Evolutionary conservation across 495 filamentous ascomycete genomes (phyloP), one percentile per base, ranked within the genome.

Genomic region (Penicillium robsamsonii): DNA sequence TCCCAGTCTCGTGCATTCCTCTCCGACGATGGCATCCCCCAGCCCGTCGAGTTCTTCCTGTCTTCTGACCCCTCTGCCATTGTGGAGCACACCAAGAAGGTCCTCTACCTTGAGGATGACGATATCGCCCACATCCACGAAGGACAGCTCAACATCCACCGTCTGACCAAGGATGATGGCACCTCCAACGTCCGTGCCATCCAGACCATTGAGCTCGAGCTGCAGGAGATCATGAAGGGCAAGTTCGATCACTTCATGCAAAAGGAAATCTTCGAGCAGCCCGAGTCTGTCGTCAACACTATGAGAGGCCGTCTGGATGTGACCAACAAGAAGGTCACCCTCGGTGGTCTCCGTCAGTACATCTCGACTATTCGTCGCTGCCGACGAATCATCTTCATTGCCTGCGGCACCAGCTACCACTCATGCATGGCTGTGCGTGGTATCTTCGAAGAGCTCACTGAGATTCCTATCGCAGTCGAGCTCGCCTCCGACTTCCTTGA

Each of bases 241-340:
- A 95, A 93, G 68, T 98, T 97, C 75, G 94, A 98, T 70, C 94
- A 98, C 75, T 98, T 97, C 81, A 98, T 98, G 94, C 95, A 98
- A 71, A 98, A 98, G 81, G 94, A 98, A 72, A 98, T 98, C 67
- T 98, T 97, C 74, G 94, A 98, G 79, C 94, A 98, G 77, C 94
- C 94, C 55, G 94, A 98, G 77, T 98, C 94, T 5, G 91, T 98
- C 56, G 86, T 98, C 76, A 98, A 98, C 81, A 97, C 95, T 42
- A 98, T 98, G 94, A 89, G 94, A 84, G 94, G 94, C 72, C 95
- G 94, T 74, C 78, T 98, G 60, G 95, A 98, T 70, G 82, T 88
- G 50, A 87, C 82, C 54, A 93, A 97, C 78, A 94, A 95, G 82
- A 86, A 82, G 49, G 92, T 98, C 46, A 98, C 93, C 4, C 85